These are phyloP conservation scores for Neolecta irregularis DNA, from an alignment of 1,139 yeast species.

Conservation along the genomic window DNA sequence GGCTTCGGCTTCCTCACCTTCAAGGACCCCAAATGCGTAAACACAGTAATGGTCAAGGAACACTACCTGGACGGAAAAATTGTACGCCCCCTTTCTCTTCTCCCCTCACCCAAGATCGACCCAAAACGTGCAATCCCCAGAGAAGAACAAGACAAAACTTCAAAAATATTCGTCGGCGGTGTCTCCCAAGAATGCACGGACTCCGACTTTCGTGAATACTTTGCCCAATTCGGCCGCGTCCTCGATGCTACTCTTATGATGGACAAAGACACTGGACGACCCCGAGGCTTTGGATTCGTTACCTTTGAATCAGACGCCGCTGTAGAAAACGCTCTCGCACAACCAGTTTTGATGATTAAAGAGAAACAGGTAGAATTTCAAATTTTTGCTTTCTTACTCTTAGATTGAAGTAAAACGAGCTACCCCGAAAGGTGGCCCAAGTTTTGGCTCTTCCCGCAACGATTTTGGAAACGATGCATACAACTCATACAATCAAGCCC, in stretches of 20 bases:
- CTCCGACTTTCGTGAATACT: slow-evolving; percentile 73
- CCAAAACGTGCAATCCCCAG: slow-evolving; percentile 97
- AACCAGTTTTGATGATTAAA: slow-evolving; percentile 15
- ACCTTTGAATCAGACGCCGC: slow-evolving; percentile 94
- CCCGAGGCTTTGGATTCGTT: slow-evolving; percentile 95
- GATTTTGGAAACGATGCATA: slow-evolving; percentile 10
- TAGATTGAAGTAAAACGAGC: slow-evolving; percentile 97
- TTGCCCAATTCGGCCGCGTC: slow-evolving; percentile 79
- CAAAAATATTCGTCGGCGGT: slow-evolving; percentile 96
- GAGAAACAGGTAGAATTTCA: slow-evolving; percentile 20
- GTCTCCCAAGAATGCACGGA: slow-evolving; percentile 93
- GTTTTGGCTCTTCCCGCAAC: slow-evolving; percentile 14
- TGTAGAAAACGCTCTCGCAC: slow-evolving; percentile 73
- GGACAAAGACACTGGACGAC: slow-evolving; percentile 93
- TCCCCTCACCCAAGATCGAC: slow-evolving; percentile 39
- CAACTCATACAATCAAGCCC: slow-evolving; percentile 11
- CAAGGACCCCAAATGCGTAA: slow-evolving; percentile 67
- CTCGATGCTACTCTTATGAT: slow-evolving; percentile 96
- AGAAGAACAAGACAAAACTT: slow-evolving; percentile 95
- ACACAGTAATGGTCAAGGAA: slow-evolving; percentile 71
- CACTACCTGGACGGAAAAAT: slow-evolving; percentile 92
- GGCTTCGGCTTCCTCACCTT: slow-evolving; percentile 95
- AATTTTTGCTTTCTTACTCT: slow-evolving; percentile 20
- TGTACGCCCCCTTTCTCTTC: slow-evolving; percentile 12
- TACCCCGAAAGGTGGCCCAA: slow-evolving; percentile 59